Evolutionary conservation across 2,329 filamentous ascomycete species (phyloP).

Genomic region (Hypocreales sp.): DNA sequence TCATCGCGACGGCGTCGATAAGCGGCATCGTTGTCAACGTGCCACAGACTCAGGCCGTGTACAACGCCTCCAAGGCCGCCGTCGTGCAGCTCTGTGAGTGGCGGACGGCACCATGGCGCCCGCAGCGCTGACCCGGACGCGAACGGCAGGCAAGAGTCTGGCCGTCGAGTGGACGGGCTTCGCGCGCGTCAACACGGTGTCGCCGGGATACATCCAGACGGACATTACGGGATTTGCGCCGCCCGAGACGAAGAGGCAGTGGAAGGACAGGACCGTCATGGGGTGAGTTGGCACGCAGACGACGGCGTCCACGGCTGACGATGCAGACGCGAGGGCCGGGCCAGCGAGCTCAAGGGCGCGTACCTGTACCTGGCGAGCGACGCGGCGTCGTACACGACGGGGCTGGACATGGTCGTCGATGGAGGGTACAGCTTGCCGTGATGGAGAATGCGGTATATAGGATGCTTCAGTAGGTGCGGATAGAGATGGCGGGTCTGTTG

Average conservation of each 20-base stretch:
- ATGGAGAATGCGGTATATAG: no score
- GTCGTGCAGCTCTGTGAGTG: slow-evolving; percentile 39
- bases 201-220: slow-evolving; percentile 62
- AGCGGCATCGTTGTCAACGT: slow-evolving; percentile 65
- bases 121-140: no score
- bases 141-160: slow-evolving; percentile 34
- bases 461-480: no score
- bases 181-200: slow-evolving; percentile 56
- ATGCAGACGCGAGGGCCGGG: slow-evolving; percentile 48
- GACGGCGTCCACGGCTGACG: not conserved
- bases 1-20: slow-evolving; percentile 68
- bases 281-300: slow-evolving; percentile 26
- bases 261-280: slow-evolving; percentile 70
- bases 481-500: no score
- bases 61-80: slow-evolving; percentile 59
- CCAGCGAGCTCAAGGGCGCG: slow-evolving; percentile 66
- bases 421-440: slow-evolving; percentile 51
- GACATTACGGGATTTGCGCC: slow-evolving; percentile 54
- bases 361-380: slow-evolving; percentile 73
- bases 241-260: slow-evolving; percentile 52
- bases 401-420: slow-evolving; percentile 57
- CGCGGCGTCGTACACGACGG: slow-evolving; percentile 71
- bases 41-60: slow-evolving; percentile 58
- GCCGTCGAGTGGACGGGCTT: slow-evolving; percentile 67
- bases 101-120: no score